Percentiles rank a stretch among this genome's conserved stretches.
Conservation (phyloP, 2,329 filamentous ascomycete genomes). For the Penicillium nordicum region DNA sequence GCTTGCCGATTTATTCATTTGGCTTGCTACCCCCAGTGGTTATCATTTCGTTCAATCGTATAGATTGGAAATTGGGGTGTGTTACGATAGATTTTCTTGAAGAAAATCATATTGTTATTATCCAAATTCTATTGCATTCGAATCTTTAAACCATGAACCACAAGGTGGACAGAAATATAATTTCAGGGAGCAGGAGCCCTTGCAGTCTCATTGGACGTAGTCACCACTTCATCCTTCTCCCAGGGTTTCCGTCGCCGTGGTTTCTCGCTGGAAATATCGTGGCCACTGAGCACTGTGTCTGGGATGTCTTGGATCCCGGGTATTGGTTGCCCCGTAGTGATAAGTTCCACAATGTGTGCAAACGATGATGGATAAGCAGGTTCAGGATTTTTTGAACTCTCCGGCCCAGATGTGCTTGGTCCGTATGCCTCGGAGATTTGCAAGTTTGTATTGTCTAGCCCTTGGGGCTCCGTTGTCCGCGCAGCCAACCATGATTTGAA, state of each 20-base stretch:
- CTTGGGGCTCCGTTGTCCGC: constrained; percentile 8
- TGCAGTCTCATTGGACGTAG: constrained; percentile 1
- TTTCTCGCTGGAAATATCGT: constrained; percentile 57
- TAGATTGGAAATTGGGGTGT: constrained; percentile 1
- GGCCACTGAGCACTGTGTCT: constrained; percentile 68
- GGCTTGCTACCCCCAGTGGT: constrained; percentile 12
- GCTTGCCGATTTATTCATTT: constrained; percentile 19
- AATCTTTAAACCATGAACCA: neutral
- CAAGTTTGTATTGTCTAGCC: neutral
- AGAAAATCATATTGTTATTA: constrained; percentile 14
- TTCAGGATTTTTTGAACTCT: constrained; percentile 18
- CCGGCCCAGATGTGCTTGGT: constrained; percentile 5
- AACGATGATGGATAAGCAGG: constrained; percentile 77
- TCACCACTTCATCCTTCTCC: constrained; percentile 60
- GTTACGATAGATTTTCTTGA: constrained; percentile 5
- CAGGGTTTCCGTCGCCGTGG: constrained; percentile 68
- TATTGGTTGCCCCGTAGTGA: constrained; percentile 76
- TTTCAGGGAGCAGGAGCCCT: constrained; percentile 5
- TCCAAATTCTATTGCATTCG: constrained; percentile 6
- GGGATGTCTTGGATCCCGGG: constrained; percentile 87
- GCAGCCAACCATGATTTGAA: constrained; percentile 63
- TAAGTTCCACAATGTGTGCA: constrained; percentile 78
- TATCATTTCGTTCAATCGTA: constrained; percentile 6
- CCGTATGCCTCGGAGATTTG: constrained; percentile 5
- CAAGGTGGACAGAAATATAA: neutral